A percentile compares a stretch with the other conserved stretches of the same genome.
Conservation (phyloP, 176 grass and related monocot genomes). For the Elymus sibiricus region DNA sequence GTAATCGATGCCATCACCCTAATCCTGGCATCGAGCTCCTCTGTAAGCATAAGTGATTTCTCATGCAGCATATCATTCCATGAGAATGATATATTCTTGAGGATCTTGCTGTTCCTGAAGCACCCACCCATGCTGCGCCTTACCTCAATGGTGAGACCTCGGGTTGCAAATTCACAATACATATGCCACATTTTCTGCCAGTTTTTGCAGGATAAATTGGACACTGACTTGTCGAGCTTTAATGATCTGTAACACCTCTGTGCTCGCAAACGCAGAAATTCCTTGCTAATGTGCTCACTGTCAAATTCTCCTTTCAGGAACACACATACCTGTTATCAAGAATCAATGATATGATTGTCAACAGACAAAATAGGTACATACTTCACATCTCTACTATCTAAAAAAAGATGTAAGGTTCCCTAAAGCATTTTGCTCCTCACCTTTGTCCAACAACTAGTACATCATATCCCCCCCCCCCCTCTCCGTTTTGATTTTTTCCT, state of each 20-base stretch:
- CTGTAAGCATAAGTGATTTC: slow-evolving; percentile 38
- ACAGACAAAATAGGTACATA: background rate
- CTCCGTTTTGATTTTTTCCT: too few species aligned
- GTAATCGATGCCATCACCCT: slow-evolving; percentile 71
- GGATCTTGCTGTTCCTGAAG: slow-evolving; percentile 66
- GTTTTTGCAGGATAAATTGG: slow-evolving; percentile 48
- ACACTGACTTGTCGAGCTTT: slow-evolving; percentile 55
- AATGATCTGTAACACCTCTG: slow-evolving; percentile 72
- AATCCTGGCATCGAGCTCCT: slow-evolving; percentile 41
- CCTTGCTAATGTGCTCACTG: slow-evolving; percentile 33
- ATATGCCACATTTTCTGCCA: slow-evolving; percentile 78
- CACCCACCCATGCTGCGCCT: slow-evolving; percentile 39
- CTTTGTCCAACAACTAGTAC: too few species aligned
- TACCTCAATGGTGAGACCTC: slow-evolving; percentile 60
- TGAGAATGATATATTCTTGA: slow-evolving; percentile 54
- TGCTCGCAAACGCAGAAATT: slow-evolving; percentile 53
- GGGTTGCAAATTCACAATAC: slow-evolving; percentile 86
- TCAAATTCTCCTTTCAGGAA: slow-evolving; percentile 81
- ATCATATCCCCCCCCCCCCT: too few species aligned
- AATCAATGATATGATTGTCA: slow-evolving; percentile 17
- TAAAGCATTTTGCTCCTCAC: too few species aligned
- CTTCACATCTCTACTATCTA: background rate
- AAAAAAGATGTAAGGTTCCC: too few species aligned
- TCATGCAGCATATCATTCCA: slow-evolving; percentile 79
- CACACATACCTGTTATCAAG: slow-evolving; percentile 59